Evolutionary conservation across 345 rosid species (phyloP), one percentile per base, ranked within the genome.

Genomic region (Sonneratia caseolaris): DNA sequence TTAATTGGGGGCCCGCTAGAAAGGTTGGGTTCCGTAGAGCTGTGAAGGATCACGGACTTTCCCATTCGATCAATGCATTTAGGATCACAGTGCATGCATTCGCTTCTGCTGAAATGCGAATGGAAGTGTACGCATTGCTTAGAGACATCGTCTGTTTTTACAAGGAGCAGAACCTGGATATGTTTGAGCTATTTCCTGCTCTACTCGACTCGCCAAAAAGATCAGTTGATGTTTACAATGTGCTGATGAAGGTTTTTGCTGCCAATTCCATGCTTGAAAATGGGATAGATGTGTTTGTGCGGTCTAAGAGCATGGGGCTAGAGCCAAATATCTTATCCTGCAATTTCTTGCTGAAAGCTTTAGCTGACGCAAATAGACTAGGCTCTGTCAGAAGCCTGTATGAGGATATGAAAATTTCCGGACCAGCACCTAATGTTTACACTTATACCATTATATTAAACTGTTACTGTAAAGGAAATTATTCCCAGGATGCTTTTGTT

Each of bases 341-440:
- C 76, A 88, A 88, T 81, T 88, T 84, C 82, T 76, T 86, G 77
- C 88, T 88, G 66, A 88, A 88, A 72, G 81, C 85, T 74, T 77
- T 73, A 57, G 69, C 75, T 40, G 84, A 88, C 77, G 81, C 77
- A 22, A 75, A 75, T 59, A 65, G 76, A 32, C 75, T 37, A 64
- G 81, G 74, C 48, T 21, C 51, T 48, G 76, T 76, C 27, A 72
- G 42, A 70, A 71, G 68, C 47, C 69, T 84, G 72, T 82, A 80
- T 72, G 79, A 79, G 49, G 79, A 74, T 22, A 76, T 86, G 78
- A 84, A 81, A 79, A 73, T 73, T 68, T 79, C 68, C 19, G 89
- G 89, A 40, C 86, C 84, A 2, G 76, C 70, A 36, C 87, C 86
- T 68, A 82, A 84, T 75, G 84, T 76, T 66, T 76, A 80, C 76